Evolutionary conservation across 176 grass and related monocot species (phyloP).

Genomic region (Oryza rufipogon): DNA sequence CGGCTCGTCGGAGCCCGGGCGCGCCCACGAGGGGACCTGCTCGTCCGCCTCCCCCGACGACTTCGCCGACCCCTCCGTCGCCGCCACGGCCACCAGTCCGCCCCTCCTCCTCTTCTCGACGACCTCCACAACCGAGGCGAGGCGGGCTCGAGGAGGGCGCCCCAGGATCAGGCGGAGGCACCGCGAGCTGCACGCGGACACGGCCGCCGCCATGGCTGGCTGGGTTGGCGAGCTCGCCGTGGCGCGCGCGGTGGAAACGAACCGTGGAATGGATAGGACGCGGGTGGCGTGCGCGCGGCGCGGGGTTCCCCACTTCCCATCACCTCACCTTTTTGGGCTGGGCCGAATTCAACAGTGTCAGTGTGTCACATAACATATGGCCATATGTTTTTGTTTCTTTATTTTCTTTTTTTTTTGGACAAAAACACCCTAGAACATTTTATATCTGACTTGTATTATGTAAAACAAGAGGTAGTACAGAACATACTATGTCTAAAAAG

Average conservation of each 20-base stretch:
- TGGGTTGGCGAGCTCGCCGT: conserved; percentile 6
- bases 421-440: too few species aligned
- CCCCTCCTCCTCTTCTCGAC: background rate
- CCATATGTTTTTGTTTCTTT: too few species aligned
- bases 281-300: background rate
- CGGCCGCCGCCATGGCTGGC: conserved; percentile 10
- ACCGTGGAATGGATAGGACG: conserved; percentile 11
- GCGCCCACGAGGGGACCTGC: conserved; percentile 75
- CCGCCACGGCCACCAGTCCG: conserved; percentile 42
- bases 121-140: background rate
- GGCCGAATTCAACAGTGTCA: too few species aligned
- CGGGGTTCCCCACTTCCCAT: too few species aligned
- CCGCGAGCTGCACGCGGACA: conserved; percentile 6
- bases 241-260: background rate
- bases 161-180: background rate
- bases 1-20: conserved; percentile 70
- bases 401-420: too few species aligned
- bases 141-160: background rate
- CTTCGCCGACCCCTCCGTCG: conserved; percentile 58
- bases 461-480: too few species aligned
- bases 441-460: too few species aligned
- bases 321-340: too few species aligned
- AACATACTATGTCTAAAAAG: too few species aligned
- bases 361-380: too few species aligned
- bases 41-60: conserved; percentile 68